Evolutionary conservation across 495 filamentous ascomycete genomes (phyloP).

Genomic region (Platismatia glauca): DNA sequence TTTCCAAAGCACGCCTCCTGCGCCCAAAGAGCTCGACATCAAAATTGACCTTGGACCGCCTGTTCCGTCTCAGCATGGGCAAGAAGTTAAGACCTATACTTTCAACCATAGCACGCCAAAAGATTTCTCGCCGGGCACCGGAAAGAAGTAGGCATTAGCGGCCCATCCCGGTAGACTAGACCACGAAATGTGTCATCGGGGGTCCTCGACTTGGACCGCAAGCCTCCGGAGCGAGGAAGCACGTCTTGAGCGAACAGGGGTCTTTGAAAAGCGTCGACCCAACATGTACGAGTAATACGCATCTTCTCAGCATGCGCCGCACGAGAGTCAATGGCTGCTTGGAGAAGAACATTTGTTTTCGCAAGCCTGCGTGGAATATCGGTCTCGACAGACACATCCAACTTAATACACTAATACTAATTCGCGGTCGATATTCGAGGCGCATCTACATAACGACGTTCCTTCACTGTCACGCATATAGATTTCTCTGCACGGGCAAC

Average conservation of each 20-base stretch:
- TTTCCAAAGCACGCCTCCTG: slow-evolving; percentile 3
- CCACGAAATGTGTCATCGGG: neutral
- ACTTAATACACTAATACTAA: slow-evolving; percentile 1
- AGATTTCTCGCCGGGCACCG: slow-evolving; percentile 8
- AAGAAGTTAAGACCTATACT: slow-evolving; percentile 11
- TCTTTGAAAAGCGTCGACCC: neutral
- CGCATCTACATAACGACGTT: neutral
- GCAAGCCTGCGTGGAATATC: neutral
- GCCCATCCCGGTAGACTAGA: neutral
- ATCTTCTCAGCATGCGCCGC: neutral
- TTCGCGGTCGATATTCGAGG: neutral
- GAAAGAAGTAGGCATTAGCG: slow-evolving; percentile 9
- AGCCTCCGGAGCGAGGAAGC: neutral
- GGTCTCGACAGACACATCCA: neutral
- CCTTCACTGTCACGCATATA: neutral
- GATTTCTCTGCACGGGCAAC: neutral
- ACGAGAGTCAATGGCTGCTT: neutral
- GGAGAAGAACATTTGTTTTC: neutral
- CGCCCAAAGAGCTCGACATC: slow-evolving; percentile 13
- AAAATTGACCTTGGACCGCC: slow-evolving; percentile 16
- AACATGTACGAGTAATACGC: slow-evolving; percentile 6
- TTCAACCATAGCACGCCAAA: slow-evolving; percentile 13
- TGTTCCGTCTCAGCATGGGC: slow-evolving; percentile 10
- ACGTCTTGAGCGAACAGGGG: neutral
- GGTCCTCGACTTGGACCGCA: neutral